A percentile compares a stretch with the other conserved stretches of the same genome.
Conservation (phyloP, 305 asterid species). For the Fraxinus albicans region DNA sequence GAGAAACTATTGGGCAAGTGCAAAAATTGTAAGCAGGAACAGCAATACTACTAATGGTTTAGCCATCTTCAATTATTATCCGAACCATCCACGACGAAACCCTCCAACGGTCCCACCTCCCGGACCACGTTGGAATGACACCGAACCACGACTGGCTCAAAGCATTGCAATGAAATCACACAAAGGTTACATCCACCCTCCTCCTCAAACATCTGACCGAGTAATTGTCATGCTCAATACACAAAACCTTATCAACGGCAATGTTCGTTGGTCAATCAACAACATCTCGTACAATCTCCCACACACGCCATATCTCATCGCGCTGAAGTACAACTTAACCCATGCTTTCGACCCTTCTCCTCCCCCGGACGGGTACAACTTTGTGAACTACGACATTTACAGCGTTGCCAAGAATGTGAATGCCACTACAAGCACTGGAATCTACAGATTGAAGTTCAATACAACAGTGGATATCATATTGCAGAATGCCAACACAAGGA, state of each 20-base stretch:
- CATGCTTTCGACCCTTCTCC: constrained; percentile 47
- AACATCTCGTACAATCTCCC: constrained; percentile 70
- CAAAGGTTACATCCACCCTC: constrained; percentile 47
- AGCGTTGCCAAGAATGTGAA: constrained; percentile 32
- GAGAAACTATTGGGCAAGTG: constrained; percentile 71
- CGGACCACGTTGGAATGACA: constrained; percentile 71
- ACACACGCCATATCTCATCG: constrained; percentile 67
- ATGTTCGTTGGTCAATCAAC: constrained; percentile 65
- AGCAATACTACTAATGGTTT: constrained; percentile 60
- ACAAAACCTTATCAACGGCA: constrained; percentile 53
- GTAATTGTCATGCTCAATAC: constrained; percentile 80
- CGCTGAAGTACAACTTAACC: constrained; percentile 42
- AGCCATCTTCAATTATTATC: constrained; percentile 69
- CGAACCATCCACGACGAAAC: constrained; percentile 50
- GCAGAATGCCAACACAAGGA: constrained; percentile 81
- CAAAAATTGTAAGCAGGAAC: constrained; percentile 53
- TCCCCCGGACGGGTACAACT: constrained; percentile 63
- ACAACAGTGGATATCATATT: constrained; percentile 66
- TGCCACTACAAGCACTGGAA: constrained; percentile 53
- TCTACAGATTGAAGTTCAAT: constrained; percentile 59
- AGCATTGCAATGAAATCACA: constrained; percentile 51
- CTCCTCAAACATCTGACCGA: constrained; percentile 60
- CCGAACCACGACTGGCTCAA: constrained; percentile 43
- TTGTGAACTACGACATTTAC: constrained; percentile 39
- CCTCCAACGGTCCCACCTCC: constrained; percentile 57